Evolutionary conservation across 2,329 filamentous ascomycete species (phyloP).

Genomic region (Stemphylium lycopersici): DNA sequence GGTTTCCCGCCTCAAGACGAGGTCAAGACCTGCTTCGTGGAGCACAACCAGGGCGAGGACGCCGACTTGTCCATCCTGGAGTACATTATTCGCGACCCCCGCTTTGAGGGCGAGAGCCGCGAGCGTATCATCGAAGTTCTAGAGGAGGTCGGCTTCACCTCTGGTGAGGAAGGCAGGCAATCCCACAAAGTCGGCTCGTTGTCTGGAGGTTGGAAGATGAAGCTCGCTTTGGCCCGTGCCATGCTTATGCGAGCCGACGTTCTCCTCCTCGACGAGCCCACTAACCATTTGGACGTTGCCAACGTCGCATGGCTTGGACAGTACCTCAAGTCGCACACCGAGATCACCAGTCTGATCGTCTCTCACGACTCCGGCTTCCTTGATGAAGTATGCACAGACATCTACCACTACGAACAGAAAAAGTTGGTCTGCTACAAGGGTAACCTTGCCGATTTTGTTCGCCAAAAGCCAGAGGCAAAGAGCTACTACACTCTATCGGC

Average conservation of each 20-base stretch:
- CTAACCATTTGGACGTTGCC: constrained; percentile 95
- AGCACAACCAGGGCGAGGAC: constrained; percentile 98
- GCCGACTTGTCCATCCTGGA: constrained; percentile 95
- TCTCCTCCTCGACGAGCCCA: constrained; percentile 95
- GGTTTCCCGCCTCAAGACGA: constrained; percentile 93
- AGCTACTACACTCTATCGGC: constrained; percentile 96
- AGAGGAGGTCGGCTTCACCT: constrained; percentile 89
- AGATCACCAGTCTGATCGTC: constrained; percentile 97
- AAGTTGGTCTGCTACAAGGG: constrained; percentile 88
- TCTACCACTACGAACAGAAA: constrained; percentile 99
- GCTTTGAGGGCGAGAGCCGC: constrained; percentile 76
- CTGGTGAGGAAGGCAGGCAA: constrained; percentile 87
- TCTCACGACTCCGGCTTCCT: constrained; percentile 98
- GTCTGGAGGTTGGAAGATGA: constrained; percentile 99
- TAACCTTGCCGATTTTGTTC: constrained; percentile 83
- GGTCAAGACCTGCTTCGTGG: constrained; percentile 94
- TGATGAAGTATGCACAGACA: constrained; percentile 96
- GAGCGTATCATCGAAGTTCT: constrained; percentile 85
- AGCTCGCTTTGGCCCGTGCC: constrained; percentile 90
- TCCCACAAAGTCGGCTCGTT: constrained; percentile 89
- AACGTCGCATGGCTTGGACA: constrained; percentile 96
- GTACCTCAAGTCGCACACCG: constrained; percentile 92
- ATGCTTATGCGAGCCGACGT: constrained; percentile 99
- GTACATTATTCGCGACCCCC: constrained; percentile 87
- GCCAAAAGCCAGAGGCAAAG: constrained; percentile 90